phyloP scores from a whole-genome alignment of 192 early-diverging fungal species.

The Mortierella hygrophila region DNA sequence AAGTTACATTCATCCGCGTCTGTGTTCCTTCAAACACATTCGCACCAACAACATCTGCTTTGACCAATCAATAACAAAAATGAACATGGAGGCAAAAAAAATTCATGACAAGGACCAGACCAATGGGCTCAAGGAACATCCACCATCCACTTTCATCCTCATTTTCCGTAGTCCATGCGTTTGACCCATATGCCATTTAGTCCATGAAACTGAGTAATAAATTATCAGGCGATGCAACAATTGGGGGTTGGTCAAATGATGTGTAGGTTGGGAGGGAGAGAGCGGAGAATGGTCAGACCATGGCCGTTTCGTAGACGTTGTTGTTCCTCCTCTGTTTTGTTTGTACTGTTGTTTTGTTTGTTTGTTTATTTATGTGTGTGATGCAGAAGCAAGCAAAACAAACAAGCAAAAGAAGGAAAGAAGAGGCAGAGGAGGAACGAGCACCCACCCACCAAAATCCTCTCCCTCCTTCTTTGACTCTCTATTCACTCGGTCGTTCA shows the following conservation, averaged over 20 bases:
- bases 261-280: background rate
- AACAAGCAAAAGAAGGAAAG: background rate
- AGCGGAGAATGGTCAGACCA: background rate
- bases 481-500: background rate
- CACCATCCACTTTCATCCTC: too few relatives aligned
- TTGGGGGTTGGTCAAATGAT: background rate
- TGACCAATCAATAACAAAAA: too few relatives aligned
- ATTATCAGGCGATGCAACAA: background rate
- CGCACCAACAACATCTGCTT: too few relatives aligned
- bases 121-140: too few relatives aligned
- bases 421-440: background rate
- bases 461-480: background rate
- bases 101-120: too few relatives aligned
- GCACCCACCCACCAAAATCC: conserved; percentile 1
- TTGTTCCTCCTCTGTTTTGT: background rate
- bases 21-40: too few relatives aligned
- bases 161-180: too few relatives aligned
- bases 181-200: background rate
- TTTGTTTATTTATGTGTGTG: background rate
- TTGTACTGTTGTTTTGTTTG: background rate
- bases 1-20: too few relatives aligned
- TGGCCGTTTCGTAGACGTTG: conserved; percentile 2
- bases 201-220: background rate
- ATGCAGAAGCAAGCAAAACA: background rate
- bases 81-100: too few relatives aligned